phyloP scores from a whole-genome alignment of 768 basidiomycete species.

The Rhizopogon rudus region DNA sequence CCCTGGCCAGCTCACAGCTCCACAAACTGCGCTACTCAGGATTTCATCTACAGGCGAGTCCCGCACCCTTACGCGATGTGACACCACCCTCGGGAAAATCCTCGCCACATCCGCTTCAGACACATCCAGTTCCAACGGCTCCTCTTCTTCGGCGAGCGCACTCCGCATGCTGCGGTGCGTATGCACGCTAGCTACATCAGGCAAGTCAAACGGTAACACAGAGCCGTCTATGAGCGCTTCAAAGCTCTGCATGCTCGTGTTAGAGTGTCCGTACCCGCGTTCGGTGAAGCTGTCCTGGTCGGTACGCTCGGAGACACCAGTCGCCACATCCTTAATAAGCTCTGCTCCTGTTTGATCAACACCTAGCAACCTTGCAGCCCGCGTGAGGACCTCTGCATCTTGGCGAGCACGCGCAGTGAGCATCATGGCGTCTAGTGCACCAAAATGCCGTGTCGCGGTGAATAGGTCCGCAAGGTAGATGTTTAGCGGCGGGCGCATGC shows the following conservation, averaged over 20 bases:
- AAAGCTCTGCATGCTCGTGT: constrained; percentile 9
- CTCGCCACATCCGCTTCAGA: constrained; percentile 73
- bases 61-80: constrained; percentile 69
- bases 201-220: constrained; percentile 3
- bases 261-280: constrained; percentile 10
- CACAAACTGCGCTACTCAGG: constrained; percentile 56
- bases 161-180: constrained; percentile 2
- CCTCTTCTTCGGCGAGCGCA: constrained; percentile 10
- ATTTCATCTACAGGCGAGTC: constrained; percentile 69
- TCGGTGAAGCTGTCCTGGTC: constrained; percentile 17
- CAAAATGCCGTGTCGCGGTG: constrained; percentile 67
- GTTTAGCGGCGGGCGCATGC: constrained; percentile 45
- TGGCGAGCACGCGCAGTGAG: constrained; percentile 55
- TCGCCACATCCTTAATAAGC: constrained; percentile 35
- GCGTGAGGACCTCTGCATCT: constrained; percentile 63
- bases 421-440: constrained; percentile 61
- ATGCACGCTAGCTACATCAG: constrained; percentile 8
- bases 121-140: constrained; percentile 44
- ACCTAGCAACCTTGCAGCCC: constrained; percentile 63
- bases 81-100: constrained; percentile 66
- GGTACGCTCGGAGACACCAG: constrained; percentile 6
- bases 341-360: constrained; percentile 58
- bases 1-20: constrained; percentile 34
- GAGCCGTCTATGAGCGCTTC: constrained; percentile 15
- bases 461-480: constrained; percentile 74